Conservation (phyloP, 2,329 filamentous ascomycete species). For the Gyromitra esculenta region DNA sequence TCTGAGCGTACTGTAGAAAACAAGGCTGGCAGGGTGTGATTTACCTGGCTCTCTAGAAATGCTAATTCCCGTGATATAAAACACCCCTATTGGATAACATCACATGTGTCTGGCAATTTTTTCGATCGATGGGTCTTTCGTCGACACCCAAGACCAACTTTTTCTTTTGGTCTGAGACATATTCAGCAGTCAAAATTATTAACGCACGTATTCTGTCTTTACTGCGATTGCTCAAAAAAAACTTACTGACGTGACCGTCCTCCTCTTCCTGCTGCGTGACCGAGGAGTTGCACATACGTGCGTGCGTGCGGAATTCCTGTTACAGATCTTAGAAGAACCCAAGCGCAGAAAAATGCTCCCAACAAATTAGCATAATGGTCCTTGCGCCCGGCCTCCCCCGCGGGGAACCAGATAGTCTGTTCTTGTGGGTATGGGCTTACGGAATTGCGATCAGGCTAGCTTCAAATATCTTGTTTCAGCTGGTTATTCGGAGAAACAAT, state of each 20-base stretch:
- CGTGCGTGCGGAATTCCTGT: not conserved
- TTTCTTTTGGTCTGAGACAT: not conserved
- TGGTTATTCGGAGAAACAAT: not conserved
- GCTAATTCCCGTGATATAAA: conserved; percentile 3
- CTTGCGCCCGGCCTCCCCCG: not conserved
- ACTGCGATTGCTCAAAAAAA: not conserved
- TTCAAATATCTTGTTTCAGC: not conserved
- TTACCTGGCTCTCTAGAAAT: not conserved
- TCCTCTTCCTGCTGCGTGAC: not conserved
- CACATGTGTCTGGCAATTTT: conserved; percentile 9
- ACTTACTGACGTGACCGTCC: not conserved
- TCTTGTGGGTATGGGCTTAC: not conserved
- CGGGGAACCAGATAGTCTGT: not conserved
- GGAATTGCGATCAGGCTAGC: not conserved
- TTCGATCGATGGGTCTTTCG: not conserved
- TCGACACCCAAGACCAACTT: not conserved
- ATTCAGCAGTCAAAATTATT: conserved; percentile 8
- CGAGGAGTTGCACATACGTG: not conserved
- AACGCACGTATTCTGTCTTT: not conserved
- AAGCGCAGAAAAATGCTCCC: not conserved
- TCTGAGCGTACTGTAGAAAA: conserved; percentile 3
- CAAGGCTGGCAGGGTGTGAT: not conserved
- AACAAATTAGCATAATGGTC: not conserved
- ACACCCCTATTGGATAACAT: conserved; percentile 14
- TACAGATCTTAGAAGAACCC: not conserved